Percentiles rank a stretch among this genome's conserved stretches.
phyloP scores from a whole-genome alignment of 1,284 basidiomycete genomes.

The Schizophyllum amplum region DNA sequence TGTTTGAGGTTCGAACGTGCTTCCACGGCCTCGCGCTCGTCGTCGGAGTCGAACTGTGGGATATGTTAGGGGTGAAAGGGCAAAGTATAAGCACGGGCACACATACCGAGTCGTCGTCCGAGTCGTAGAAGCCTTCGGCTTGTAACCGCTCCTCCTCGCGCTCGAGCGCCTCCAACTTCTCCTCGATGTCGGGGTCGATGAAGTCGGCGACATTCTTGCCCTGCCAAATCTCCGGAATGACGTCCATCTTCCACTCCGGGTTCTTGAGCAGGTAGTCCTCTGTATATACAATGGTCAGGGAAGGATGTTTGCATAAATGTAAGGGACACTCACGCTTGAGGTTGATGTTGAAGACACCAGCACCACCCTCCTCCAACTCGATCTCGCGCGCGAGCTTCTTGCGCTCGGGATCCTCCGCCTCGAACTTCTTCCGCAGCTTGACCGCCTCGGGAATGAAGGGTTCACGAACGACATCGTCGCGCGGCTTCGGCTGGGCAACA shows the following conservation, averaged over 20 bases:
- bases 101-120: conserved; percentile 76
- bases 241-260: conserved; percentile 94
- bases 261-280: conserved; percentile 89
- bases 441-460: conserved; percentile 84
- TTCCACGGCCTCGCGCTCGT: conserved; percentile 75
- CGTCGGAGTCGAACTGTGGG: conserved; percentile 79
- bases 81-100: background rate
- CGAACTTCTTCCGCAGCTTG: conserved; percentile 73
- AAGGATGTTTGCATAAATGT: conserved; percentile 10
- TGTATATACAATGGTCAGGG: conserved; percentile 25
- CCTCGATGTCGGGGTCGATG: conserved; percentile 96
- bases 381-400: conserved; percentile 67
- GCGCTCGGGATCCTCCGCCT: conserved; percentile 77
- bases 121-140: conserved; percentile 93
- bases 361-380: conserved; percentile 78
- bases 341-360: conserved; percentile 88
- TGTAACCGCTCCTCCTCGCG: conserved; percentile 92
- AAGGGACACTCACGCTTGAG: conserved; percentile 60
- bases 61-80: conserved; percentile 4
- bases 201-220: conserved; percentile 99
- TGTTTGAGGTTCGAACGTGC: conserved; percentile 61
- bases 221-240: conserved; percentile 93
- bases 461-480: conserved; percentile 79
- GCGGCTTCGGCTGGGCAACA: conserved; percentile 81
- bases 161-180: conserved; percentile 95